These are phyloP conservation scores for Solanum paucissectum DNA, from an alignment of 257 asterid genomes.

Conservation along the genomic window DNA sequence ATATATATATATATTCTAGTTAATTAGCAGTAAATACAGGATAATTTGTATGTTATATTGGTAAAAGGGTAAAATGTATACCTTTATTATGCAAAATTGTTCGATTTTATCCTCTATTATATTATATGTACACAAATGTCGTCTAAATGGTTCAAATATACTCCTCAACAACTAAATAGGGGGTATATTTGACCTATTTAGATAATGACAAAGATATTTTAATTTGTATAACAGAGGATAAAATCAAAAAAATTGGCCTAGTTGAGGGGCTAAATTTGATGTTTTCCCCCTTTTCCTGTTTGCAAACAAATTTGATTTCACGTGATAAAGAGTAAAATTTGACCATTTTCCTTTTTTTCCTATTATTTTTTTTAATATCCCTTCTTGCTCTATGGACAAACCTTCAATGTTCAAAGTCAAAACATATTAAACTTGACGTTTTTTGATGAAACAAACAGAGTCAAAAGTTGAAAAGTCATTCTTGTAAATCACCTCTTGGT, in stretches of 20 bases:
- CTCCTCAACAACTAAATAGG: not conserved
- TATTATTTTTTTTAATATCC: not conserved
- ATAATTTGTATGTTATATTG: not conserved
- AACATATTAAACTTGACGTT: not conserved
- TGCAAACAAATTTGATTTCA: not conserved
- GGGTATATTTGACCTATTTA: not conserved
- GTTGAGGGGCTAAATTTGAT: not conserved
- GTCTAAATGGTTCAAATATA: not conserved
- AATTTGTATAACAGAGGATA: not conserved
- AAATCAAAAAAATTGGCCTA: not conserved
- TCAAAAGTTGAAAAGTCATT: not conserved
- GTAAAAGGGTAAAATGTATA: not conserved
- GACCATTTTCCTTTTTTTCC: not conserved
- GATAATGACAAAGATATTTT: not conserved
- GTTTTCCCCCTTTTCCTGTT: not conserved
- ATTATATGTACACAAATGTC: not conserved
- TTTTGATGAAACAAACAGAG: not conserved
- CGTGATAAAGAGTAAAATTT: not conserved
- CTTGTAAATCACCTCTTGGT: not conserved
- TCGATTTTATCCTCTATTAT: not conserved
- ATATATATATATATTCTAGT: not conserved
- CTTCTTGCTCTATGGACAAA: not conserved
- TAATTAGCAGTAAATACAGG: not conserved
- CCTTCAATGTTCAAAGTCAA: not conserved
- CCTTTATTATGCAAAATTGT: not conserved